A percentile compares a stretch with the other conserved stretches of the same genome.
Conservation (phyloP, 805 yeast genomes). For the Sugiyamaella qingdaonensis region DNA sequence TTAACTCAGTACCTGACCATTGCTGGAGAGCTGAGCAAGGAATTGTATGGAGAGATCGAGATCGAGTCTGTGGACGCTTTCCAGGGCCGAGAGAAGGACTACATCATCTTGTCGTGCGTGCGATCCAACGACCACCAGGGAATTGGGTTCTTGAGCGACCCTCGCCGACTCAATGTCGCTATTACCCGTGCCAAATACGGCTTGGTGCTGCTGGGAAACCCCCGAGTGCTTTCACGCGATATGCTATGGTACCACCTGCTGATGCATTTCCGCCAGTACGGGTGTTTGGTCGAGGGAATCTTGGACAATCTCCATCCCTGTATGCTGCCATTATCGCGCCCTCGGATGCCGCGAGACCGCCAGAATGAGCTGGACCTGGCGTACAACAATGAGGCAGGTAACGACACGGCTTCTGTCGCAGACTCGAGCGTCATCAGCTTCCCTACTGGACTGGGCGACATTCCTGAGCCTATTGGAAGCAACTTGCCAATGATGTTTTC, state of each 20-base stretch:
- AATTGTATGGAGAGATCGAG: conserved; percentile 67
- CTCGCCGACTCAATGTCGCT: conserved; percentile 95
- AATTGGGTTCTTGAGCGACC: conserved; percentile 80
- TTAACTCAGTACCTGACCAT: conserved; percentile 71
- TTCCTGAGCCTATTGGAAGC: conserved; percentile 23
- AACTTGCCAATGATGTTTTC: conserved; percentile 19
- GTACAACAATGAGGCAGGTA: not conserved
- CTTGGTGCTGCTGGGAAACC: conserved; percentile 76
- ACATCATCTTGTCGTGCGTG: conserved; percentile 73
- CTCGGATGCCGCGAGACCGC: conserved; percentile 10
- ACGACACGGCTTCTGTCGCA: not conserved
- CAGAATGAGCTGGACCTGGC: not conserved
- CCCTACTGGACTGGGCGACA: conserved; percentile 2
- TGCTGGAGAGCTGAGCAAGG: conserved; percentile 64
- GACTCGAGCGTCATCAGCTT: conserved; percentile 10
- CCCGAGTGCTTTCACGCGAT: conserved; percentile 66
- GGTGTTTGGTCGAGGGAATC: conserved; percentile 87
- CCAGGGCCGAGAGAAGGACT: conserved; percentile 87
- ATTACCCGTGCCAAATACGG: conserved; percentile 86
- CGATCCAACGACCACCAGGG: conserved; percentile 70
- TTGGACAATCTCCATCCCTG: conserved; percentile 74
- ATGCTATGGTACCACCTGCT: conserved; percentile 74
- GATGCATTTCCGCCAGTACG: conserved; percentile 73
- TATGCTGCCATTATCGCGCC: conserved; percentile 25
- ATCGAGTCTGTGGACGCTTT: conserved; percentile 94